phyloP scores from a whole-genome alignment of 2,329 filamentous ascomycete species.

The Hymenoscyphus salicellus region DNA sequence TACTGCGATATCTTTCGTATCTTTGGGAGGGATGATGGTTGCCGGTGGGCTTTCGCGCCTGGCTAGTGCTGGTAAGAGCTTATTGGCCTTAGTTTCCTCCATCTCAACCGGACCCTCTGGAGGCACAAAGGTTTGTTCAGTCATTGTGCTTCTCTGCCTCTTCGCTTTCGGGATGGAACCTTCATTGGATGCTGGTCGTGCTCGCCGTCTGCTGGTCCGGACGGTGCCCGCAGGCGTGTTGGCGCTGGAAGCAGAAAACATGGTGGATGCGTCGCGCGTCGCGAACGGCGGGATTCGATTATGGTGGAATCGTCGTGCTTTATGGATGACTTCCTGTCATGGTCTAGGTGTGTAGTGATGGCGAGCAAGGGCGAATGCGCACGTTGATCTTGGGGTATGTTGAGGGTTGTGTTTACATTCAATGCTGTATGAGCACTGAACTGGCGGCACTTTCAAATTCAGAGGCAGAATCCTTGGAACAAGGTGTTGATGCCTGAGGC shows the following conservation, averaged over 20 bases:
- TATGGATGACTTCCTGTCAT: constrained; percentile 8
- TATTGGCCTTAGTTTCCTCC: constrained; percentile 55
- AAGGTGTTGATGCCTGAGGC: neutral
- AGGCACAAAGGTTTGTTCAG: constrained; percentile 55
- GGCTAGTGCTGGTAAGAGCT: constrained; percentile 38
- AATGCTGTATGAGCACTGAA: neutral
- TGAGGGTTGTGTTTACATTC: constrained; percentile 4
- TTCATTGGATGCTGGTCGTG: constrained; percentile 58
- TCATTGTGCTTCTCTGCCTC: constrained; percentile 56
- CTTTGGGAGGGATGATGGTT: constrained; percentile 37
- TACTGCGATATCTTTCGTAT: constrained; percentile 54
- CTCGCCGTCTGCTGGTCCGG: constrained; percentile 56
- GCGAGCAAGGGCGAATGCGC: neutral
- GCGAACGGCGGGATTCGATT: neutral
- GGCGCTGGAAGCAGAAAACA: constrained; percentile 58
- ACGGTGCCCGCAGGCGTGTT: constrained; percentile 52
- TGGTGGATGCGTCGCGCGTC: constrained; percentile 31
- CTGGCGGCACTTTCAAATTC: neutral
- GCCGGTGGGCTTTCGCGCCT: constrained; percentile 34
- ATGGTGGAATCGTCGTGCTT: neutral
- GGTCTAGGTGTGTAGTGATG: neutral
- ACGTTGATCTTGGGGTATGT: neutral
- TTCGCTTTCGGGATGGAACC: constrained; percentile 57
- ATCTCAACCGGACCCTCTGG: constrained; percentile 49
- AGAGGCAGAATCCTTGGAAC: constrained; percentile 1